These are phyloP conservation scores for Metschnikowia lunata DNA, from an alignment of 805 yeast species.

Conservation along the genomic window DNA sequence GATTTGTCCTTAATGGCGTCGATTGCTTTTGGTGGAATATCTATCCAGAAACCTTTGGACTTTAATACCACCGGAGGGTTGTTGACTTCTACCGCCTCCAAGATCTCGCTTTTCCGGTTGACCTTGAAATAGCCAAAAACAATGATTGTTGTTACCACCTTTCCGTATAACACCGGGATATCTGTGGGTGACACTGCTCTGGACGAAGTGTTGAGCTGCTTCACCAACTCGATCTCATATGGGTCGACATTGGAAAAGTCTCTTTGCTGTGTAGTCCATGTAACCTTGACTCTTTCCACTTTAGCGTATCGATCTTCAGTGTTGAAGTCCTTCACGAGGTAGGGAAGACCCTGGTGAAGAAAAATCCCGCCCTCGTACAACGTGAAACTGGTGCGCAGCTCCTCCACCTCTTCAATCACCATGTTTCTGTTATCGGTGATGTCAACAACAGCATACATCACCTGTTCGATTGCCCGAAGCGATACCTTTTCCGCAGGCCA, in stretches of 20 bases:
- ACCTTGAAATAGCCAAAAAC: constrained; percentile 94
- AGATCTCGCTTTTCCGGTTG: constrained; percentile 68
- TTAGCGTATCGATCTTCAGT: constrained; percentile 75
- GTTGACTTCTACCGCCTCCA: constrained; percentile 89
- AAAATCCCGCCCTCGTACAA: constrained; percentile 89
- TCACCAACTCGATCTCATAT: constrained; percentile 56
- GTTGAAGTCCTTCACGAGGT: constrained; percentile 79
- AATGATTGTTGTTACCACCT: constrained; percentile 61
- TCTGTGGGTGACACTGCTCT: constrained; percentile 22
- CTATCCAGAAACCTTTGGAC: constrained; percentile 90
- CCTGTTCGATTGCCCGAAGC: constrained; percentile 79
- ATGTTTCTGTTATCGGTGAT: constrained; percentile 70
- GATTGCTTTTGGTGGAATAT: constrained; percentile 66
- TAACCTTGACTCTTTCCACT: constrained; percentile 85
- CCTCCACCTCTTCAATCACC: constrained; percentile 86
- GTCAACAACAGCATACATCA: constrained; percentile 84
- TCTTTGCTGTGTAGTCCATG: constrained; percentile 88
- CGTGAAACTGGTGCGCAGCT: constrained; percentile 83
- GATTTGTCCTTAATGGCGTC: constrained; percentile 52
- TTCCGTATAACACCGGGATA: constrained; percentile 72
- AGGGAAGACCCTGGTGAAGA: constrained; percentile 90
- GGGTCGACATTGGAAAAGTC: constrained; percentile 96
- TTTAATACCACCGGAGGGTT: constrained; percentile 72
- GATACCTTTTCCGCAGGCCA: constrained; percentile 78
- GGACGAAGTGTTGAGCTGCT: constrained; percentile 47